Evolutionary conservation across 768 basidiomycete species (phyloP).

Genomic region (Kwoniella sp.): DNA sequence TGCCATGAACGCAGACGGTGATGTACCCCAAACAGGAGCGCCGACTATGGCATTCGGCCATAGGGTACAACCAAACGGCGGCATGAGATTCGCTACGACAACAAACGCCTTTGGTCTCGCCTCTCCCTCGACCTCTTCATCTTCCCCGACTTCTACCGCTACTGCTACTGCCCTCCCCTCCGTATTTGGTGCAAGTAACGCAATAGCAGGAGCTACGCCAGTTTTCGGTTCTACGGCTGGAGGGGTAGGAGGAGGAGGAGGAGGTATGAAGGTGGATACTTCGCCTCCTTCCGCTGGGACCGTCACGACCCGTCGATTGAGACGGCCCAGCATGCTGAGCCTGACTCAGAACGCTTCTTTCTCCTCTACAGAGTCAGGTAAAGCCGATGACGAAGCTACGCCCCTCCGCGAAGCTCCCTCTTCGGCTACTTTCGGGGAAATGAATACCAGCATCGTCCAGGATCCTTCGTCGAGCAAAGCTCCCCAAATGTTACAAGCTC

Average conservation of each 20-base stretch:
- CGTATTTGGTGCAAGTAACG: neutral
- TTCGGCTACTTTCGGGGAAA: neutral
- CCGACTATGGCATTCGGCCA: neutral
- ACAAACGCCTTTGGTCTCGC: conserved; percentile 46
- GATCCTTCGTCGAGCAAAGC: conserved; percentile 22
- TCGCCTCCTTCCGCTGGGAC: conserved; percentile 33
- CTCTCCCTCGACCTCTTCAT: conserved; percentile 33
- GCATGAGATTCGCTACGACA: conserved; percentile 32
- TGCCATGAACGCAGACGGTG: neutral
- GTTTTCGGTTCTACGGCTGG: neutral
- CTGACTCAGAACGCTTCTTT: conserved; percentile 30
- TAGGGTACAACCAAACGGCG: neutral
- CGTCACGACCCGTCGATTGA: conserved; percentile 25
- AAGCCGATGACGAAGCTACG: conserved; percentile 19
- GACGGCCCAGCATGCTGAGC: conserved; percentile 45
- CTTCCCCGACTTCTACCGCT: neutral
- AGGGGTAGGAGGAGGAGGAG: neutral
- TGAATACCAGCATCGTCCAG: neutral
- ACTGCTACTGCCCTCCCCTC: neutral
- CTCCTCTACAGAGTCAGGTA: conserved; percentile 15
- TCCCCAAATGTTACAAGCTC: conserved; percentile 1
- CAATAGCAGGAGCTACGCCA: neutral
- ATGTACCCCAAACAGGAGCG: neutral
- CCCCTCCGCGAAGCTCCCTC: conserved; percentile 5
- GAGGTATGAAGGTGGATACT: conserved; percentile 12